phyloP scores from a whole-genome alignment of 2,329 filamentous ascomycete genomes.

The Arthrinium puccinioides region DNA sequence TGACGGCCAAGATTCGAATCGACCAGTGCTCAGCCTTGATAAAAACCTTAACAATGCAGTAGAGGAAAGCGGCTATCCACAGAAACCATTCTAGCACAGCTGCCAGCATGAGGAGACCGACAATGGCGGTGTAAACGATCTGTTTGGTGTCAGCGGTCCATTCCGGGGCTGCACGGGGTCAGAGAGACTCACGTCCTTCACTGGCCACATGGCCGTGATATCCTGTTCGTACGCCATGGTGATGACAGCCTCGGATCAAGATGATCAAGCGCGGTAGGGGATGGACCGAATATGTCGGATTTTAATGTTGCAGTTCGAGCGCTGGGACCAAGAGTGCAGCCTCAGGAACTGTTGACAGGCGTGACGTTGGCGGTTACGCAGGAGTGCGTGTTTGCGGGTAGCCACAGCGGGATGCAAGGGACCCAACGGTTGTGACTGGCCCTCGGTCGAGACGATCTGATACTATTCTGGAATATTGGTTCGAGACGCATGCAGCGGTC shows the following conservation, averaged over 20 bases:
- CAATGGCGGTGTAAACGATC: conserved; percentile 79
- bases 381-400: conserved; percentile 13
- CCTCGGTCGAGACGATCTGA: conserved; percentile 1
- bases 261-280: too few relatives aligned
- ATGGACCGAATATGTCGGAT: too few relatives aligned
- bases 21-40: conserved; percentile 85
- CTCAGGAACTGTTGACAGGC: too few relatives aligned
- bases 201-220: conserved; percentile 40
- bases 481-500: too few relatives aligned
- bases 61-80: conserved; percentile 89
- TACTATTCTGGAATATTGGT: too few relatives aligned
- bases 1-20: conserved; percentile 66
- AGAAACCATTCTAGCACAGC: conserved; percentile 90
- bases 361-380: not conserved
- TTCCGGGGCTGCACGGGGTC: not conserved
- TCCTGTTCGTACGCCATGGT: conserved; percentile 37
- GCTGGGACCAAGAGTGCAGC: too few relatives aligned
- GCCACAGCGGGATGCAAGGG: conserved; percentile 15
- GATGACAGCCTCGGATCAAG: too few relatives aligned
- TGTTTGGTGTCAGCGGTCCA: conserved; percentile 27
- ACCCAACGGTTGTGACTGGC: conserved; percentile 1
- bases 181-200: conserved; percentile 34
- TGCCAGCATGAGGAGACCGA: conserved; percentile 74
- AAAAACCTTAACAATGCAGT: conserved; percentile 84
- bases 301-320: too few relatives aligned